A percentile compares a stretch with the other conserved stretches of the same genome.
phyloP scores from a whole-genome alignment of 1,284 basidiomycete species.

The Rhodotorula sp. region DNA sequence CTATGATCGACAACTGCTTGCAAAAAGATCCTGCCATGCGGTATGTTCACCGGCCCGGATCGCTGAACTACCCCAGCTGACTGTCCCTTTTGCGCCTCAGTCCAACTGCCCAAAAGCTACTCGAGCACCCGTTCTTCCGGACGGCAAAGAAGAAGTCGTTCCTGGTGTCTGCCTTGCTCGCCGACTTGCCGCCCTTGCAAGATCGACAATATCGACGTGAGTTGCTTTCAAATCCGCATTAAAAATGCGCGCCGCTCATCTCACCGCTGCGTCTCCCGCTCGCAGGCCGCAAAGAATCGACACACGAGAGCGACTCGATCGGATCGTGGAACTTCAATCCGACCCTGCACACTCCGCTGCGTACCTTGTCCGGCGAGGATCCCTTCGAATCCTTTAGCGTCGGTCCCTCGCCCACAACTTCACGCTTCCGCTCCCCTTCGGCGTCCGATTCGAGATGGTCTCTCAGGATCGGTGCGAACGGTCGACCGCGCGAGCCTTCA shows the following conservation, averaged over 20 bases:
- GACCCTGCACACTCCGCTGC: constrained; percentile 15
- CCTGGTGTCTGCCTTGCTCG: constrained; percentile 69
- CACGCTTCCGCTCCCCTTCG: background rate
- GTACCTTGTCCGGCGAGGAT: constrained; percentile 9
- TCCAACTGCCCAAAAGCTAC: constrained; percentile 72
- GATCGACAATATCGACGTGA: constrained; percentile 40
- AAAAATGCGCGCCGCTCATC: no score
- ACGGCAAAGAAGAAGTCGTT: constrained; percentile 66
- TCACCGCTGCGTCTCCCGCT: background rate
- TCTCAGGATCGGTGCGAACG: background rate
- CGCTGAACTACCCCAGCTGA: background rate
- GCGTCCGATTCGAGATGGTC: background rate
- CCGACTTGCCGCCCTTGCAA: constrained; percentile 44
- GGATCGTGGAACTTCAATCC: constrained; percentile 35
- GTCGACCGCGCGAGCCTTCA: constrained; percentile 1
- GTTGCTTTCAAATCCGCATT: background rate
- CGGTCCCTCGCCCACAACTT: constrained; percentile 17
- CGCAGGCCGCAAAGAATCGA: constrained; percentile 22
- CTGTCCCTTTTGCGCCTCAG: constrained; percentile 48
- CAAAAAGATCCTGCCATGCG: constrained; percentile 74
- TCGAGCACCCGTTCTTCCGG: constrained; percentile 76
- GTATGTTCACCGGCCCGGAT: constrained; percentile 44
- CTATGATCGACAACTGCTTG: constrained; percentile 75
- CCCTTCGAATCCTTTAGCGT: constrained; percentile 28
- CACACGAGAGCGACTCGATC: constrained; percentile 14